Conservation (phyloP, 768 basidiomycete genomes). For the Galerina marginata region DNA sequence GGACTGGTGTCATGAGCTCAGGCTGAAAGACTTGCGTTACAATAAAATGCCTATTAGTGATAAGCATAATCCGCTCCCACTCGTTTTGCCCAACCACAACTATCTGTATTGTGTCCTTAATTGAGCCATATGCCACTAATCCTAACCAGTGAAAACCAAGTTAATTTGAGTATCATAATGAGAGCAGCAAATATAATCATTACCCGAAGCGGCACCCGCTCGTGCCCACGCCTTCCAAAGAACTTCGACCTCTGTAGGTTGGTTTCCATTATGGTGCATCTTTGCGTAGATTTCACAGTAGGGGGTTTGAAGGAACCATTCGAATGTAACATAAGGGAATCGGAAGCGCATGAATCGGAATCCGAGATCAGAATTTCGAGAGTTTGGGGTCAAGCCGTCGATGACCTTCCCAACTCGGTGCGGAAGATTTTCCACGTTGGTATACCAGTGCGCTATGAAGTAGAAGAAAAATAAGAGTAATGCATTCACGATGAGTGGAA, state of each 20-base stretch:
- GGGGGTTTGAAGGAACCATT: background rate
- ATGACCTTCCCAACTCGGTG: background rate
- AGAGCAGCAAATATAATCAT: background rate
- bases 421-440: background rate
- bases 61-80: background rate
- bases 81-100: background rate
- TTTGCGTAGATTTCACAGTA: background rate
- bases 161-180: background rate
- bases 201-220: background rate
- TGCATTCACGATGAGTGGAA: background rate
- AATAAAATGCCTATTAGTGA: background rate
- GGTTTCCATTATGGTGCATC: background rate
- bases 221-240: background rate
- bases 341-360: background rate
- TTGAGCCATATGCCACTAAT: background rate
- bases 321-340: background rate
- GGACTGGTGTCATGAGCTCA: background rate
- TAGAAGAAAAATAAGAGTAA: background rate
- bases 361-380: background rate
- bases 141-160: background rate
- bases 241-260: background rate
- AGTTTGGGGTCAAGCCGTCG: background rate
- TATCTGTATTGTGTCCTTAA: background rate
- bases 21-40: background rate
- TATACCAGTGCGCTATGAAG: background rate